Conservation (phyloP, 2,329 filamentous ascomycete genomes). For the Aspergillus sergii region DNA sequence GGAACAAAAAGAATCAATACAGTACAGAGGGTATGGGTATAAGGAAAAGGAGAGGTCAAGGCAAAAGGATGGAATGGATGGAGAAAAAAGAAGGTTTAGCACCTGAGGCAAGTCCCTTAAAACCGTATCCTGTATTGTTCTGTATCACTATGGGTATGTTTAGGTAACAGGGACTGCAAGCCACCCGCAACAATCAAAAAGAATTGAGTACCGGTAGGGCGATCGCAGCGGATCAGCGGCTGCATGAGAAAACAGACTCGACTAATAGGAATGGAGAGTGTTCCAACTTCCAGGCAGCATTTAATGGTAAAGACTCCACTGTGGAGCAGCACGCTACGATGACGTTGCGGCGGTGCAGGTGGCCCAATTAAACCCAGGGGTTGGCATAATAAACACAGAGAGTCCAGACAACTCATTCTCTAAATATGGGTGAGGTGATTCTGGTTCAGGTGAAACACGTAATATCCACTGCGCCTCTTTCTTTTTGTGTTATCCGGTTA, state of each 20-base stretch:
- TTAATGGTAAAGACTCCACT: neutral
- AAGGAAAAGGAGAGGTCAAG: neutral
- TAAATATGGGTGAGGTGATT: neutral
- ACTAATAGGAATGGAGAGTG: neutral
- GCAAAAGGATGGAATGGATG: neutral
- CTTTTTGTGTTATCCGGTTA: too few relatives aligned
- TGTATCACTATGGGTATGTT: too few relatives aligned
- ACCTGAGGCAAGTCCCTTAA: neutral
- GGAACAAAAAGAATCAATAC: neutral
- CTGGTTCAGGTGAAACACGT: neutral
- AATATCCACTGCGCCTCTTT: neutral
- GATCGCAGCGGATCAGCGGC: neutral
- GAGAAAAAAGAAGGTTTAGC: neutral
- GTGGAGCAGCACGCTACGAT: neutral
- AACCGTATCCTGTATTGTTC: neutral
- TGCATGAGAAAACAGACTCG: neutral
- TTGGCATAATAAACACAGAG: neutral
- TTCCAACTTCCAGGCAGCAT: too few relatives aligned
- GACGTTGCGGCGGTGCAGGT: conserved; percentile 2
- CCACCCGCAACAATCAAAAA: neutral
- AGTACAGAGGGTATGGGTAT: neutral
- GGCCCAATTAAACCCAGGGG: neutral
- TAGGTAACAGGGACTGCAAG: neutral
- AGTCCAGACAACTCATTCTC: neutral
- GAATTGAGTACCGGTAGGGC: neutral